phyloP scores from a whole-genome alignment of 1,139 yeast genomes.

The Magnusiomyces ingens region DNA sequence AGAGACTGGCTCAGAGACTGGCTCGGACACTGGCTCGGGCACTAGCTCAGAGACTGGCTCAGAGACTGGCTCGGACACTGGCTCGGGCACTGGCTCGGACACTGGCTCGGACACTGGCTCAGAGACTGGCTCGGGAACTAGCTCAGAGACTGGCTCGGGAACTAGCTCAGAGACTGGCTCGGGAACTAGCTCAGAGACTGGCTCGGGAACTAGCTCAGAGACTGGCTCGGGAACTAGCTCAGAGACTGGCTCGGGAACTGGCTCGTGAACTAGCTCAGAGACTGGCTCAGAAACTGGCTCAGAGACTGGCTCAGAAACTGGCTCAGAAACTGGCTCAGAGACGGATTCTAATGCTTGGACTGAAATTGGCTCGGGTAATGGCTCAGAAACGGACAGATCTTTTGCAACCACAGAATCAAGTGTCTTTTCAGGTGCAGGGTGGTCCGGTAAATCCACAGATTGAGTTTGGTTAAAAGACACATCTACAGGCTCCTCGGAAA shows the following conservation, averaged over 20 bases:
- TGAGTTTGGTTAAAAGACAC: background rate
- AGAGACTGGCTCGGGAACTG: background rate
- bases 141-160: background rate
- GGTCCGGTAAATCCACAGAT: no score
- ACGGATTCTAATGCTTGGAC: no score
- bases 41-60: background rate
- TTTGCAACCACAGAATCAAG: background rate
- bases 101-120: background rate
- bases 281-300: background rate
- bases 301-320: background rate
- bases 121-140: background rate
- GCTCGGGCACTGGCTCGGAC: background rate
- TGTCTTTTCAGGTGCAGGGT: background rate
- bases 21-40: background rate
- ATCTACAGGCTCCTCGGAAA: background rate
- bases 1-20: background rate
- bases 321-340: background rate
- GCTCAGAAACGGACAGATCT: background rate
- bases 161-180: background rate
- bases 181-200: background rate
- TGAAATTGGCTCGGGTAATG: slow-evolving; percentile 22
- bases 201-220: background rate
- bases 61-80: background rate
- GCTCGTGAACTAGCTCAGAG: background rate
- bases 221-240: background rate